phyloP scores from a whole-genome alignment of 139 green algal genomes.

The Chlorella sp. region DNA sequence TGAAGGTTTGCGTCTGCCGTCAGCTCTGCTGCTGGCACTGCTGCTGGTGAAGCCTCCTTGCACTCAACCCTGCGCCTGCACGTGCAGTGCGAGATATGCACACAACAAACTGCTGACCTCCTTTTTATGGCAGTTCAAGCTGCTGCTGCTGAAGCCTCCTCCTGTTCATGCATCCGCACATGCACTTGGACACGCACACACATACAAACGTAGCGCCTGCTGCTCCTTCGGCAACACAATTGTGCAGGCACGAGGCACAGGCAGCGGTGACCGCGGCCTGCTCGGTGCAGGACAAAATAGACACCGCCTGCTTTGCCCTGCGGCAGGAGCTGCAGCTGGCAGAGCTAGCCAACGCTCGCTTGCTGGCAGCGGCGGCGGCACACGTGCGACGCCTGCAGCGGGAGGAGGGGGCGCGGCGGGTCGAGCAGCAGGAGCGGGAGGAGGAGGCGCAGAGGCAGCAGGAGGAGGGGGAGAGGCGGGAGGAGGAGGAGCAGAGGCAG shows the following conservation, averaged over 20 bases:
- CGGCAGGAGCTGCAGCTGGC: slow-evolving; percentile 6
- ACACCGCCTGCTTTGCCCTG: not conserved
- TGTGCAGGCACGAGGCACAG: not conserved
- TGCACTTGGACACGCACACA: not conserved
- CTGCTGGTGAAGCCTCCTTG: too few relatives aligned
- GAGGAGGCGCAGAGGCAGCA: not conserved
- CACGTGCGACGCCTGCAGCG: slow-evolving; percentile 27
- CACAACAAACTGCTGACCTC: too few relatives aligned
- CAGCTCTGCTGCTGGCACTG: not conserved
- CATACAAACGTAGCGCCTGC: too few relatives aligned
- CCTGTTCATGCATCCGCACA: not conserved
- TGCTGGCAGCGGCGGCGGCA: slow-evolving; percentile 9
- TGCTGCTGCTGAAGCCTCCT: not conserved
- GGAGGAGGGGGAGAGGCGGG: not conserved
- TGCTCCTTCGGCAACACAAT: not conserved
- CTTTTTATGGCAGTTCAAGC: too few relatives aligned
- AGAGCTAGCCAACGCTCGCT: not conserved
- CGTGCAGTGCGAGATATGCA: too few relatives aligned
- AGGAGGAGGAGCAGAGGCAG: slow-evolving; percentile 1
- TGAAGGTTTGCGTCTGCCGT: not conserved
- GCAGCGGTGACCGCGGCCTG: not conserved
- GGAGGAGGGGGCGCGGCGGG: not conserved
- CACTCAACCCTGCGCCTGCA: too few relatives aligned
- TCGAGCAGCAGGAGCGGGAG: not conserved
- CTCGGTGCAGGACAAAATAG: slow-evolving; percentile 32